A percentile compares a stretch with the other conserved stretches of the same genome.
Conservation (phyloP, 2,329 filamentous ascomycete genomes). For the Hypoxylon sp. region DNA sequence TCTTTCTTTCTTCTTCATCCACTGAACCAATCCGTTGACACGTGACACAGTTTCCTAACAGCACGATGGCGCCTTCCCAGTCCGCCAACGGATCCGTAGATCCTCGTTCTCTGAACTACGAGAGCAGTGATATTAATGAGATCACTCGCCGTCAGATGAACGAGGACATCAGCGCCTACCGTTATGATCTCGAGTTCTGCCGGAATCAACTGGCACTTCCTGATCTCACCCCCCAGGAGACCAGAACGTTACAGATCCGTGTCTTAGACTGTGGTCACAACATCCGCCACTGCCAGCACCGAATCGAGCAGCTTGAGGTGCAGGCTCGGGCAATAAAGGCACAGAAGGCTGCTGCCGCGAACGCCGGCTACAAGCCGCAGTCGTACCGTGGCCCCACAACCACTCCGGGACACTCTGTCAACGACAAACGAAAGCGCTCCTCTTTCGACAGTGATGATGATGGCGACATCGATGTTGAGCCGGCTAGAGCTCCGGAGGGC, state of each 20-base stretch:
- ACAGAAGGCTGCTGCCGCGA: conserved; percentile 19
- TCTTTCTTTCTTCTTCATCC: neutral
- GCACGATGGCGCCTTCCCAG: conserved; percentile 4
- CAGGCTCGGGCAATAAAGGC: conserved; percentile 38
- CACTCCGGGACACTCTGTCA: conserved; percentile 15
- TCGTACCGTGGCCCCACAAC: conserved; percentile 27
- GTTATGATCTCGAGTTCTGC: conserved; percentile 60
- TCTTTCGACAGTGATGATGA: conserved; percentile 35
- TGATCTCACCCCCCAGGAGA: conserved; percentile 58
- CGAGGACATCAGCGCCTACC: conserved; percentile 60
- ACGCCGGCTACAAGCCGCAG: conserved; percentile 7
- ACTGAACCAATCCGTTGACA: neutral
- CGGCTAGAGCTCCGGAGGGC: conserved; percentile 19
- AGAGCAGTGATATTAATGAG: conserved; percentile 49
- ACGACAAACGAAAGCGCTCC: conserved; percentile 43
- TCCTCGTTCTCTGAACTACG: conserved; percentile 46
- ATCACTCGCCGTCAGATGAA: conserved; percentile 56
- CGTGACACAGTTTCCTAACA: conserved; percentile 8
- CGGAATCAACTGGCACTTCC: conserved; percentile 52
- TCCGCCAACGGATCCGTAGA: conserved; percentile 29
- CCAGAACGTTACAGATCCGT: conserved; percentile 58
- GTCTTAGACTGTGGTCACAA: conserved; percentile 60
- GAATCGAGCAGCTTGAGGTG: conserved; percentile 56
- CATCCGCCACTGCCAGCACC: conserved; percentile 59
- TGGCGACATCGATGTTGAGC: conserved; percentile 27